phyloP scores from a whole-genome alignment of 305 asterid species.

The Solanum hybrid region DNA sequence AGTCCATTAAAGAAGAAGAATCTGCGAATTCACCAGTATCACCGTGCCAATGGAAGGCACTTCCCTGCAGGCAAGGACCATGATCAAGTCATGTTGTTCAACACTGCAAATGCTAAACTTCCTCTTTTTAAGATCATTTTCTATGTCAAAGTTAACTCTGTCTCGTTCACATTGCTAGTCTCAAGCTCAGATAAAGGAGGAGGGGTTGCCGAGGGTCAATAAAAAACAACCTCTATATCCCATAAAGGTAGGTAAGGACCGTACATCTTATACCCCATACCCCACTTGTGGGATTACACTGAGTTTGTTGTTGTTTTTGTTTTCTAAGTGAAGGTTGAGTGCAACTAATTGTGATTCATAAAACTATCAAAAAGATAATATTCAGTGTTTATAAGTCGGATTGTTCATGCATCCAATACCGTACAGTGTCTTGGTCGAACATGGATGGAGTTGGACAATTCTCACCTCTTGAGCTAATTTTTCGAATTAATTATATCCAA shows the following conservation, averaged over 20 bases:
- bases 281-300: neutral
- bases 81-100: neutral
- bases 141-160: neutral
- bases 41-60: conserved; percentile 26
- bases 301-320: neutral
- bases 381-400: too few relatives aligned
- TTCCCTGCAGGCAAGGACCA: conserved; percentile 32
- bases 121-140: neutral
- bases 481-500: neutral
- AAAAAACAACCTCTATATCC: neutral
- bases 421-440: neutral
- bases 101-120: neutral
- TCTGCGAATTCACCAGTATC: conserved; percentile 28
- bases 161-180: neutral
- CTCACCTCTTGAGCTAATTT: neutral
- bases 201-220: neutral
- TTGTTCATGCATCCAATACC: neutral
- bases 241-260: neutral
- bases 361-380: neutral
- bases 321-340: neutral
- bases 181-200: neutral
- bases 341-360: neutral
- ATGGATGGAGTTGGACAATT: neutral
- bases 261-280: neutral
- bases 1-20: conserved; percentile 26